Evolutionary conservation across 2,329 filamentous ascomycete genomes (phyloP).

Genomic region (Polychaeton citri): DNA sequence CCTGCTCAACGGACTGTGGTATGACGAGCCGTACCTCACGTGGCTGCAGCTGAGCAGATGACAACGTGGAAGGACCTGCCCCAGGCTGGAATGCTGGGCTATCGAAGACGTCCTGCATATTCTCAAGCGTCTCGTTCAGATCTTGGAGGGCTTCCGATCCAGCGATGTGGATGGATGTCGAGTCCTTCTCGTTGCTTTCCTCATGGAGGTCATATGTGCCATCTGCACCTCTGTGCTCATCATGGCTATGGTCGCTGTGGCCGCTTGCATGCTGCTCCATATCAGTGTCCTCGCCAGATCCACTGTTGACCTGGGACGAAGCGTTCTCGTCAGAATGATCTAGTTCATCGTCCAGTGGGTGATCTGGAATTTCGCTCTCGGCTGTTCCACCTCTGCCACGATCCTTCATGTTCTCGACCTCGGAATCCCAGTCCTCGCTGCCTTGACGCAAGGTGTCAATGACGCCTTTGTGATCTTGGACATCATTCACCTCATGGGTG

Average conservation of each 20-base stretch:
- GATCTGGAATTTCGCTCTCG: no score
- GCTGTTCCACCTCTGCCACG: not conserved
- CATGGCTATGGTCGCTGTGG: not conserved
- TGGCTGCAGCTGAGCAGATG: no score
- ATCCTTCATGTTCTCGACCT: not conserved
- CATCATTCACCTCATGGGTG: not conserved
- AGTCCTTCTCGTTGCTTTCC: not conserved
- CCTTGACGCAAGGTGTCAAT: not conserved
- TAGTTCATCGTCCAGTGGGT: no score
- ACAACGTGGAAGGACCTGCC: no score
- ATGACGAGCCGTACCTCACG: no score
- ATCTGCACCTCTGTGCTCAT: not conserved
- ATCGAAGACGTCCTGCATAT: no score
- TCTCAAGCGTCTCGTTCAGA: no score
- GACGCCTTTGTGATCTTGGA: not conserved
- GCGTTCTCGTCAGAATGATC: no score
- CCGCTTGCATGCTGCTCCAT: not conserved
- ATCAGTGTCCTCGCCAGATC: not conserved
- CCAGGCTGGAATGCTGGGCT: no score
- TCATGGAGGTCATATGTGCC: not conserved
- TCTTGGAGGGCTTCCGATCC: no score
- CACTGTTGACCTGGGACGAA: not conserved
- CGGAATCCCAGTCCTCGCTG: not conserved
- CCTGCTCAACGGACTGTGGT: no score
- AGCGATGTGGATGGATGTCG: not conserved